Evolutionary conservation across 345 rosid genomes (phyloP), one percentile per base, ranked within the genome.

Genomic region (Eucalyptus virginea): DNA sequence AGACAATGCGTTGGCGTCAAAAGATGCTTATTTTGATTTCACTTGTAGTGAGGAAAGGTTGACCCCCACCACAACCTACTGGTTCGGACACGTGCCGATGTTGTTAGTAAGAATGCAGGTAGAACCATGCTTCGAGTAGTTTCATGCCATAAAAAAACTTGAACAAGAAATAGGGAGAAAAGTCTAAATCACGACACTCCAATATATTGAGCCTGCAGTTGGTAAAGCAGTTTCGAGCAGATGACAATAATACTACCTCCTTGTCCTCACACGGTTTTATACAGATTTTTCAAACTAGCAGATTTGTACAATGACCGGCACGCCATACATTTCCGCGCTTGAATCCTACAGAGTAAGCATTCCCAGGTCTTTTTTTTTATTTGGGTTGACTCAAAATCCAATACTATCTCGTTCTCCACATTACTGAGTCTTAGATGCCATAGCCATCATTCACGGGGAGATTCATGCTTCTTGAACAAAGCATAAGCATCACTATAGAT

Each of bases 401-500:
- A 21, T 77, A 40, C 47, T 11, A 21, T 77, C 30, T 11, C 15
- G 47, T 40, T 40, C 85, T 77, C 85, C 85, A 21, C 85, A 77
- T 21, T 44, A 40, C 85, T 17, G 13, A 77, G 85, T 77, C 85
- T 56, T 21, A 37, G 16, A 77, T 77, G 30, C 47, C 0, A 5
- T 4, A 19, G 13, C 34, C 40, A 86, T 34, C 69, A 86, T 69
- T 81, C 87, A 3, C 58, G 89, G 16, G 81, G 54, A 16, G 89
- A 81, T n/a, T 80, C 81, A 45, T 90, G 86, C 91, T 88, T 90
- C 87, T 90, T 88, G 93, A 95, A 88, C 87, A 95, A 90, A 81
- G 94, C 94, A 87, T 93, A 94, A 44, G 96, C 96, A 62, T 97
- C 99, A 47, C 96, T 95, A 81, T 94, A 98, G 89, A 98, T 95